Percentiles rank a stretch among this genome's conserved stretches.
Conservation (phyloP, 2,329 filamentous ascomycete species). For the Ceratocystis colombiana region DNA sequence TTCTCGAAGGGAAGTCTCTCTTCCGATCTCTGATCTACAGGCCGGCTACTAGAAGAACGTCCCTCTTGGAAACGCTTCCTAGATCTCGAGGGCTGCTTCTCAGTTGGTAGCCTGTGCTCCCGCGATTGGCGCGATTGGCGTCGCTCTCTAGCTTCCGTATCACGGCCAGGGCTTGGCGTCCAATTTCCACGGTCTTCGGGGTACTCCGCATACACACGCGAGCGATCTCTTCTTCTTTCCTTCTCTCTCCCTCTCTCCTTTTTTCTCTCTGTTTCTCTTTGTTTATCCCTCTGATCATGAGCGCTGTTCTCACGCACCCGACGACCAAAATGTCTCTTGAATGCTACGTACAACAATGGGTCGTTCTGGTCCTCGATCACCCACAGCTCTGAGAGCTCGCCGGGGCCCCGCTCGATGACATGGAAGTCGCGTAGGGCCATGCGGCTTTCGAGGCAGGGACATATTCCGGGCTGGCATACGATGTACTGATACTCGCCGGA, state of each 20-base stretch:
- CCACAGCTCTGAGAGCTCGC: not conserved
- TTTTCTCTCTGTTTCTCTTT: not conserved
- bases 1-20: not conserved
- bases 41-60: not conserved
- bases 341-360: not conserved
- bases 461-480: not conserved
- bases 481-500: not conserved
- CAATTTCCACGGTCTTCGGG: not conserved
- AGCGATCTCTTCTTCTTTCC: not conserved
- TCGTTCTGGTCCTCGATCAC: not conserved
- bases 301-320: not conserved
- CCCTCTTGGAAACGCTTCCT: not conserved
- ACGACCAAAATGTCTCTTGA: not conserved
- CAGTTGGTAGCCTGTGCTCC: not conserved
- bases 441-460: not conserved
- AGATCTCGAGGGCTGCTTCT: not conserved
- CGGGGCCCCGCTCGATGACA: not conserved
- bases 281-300: not conserved
- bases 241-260: not conserved
- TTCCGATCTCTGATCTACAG: not conserved
- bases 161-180: not conserved
- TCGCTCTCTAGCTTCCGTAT: not conserved
- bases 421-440: not conserved
- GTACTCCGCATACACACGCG: not conserved
- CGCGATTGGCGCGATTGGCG: too few species aligned